Base-by-base conservation (phyloP, 164 flowering plant genomes). In the Chimonanthus praecox region DNA sequence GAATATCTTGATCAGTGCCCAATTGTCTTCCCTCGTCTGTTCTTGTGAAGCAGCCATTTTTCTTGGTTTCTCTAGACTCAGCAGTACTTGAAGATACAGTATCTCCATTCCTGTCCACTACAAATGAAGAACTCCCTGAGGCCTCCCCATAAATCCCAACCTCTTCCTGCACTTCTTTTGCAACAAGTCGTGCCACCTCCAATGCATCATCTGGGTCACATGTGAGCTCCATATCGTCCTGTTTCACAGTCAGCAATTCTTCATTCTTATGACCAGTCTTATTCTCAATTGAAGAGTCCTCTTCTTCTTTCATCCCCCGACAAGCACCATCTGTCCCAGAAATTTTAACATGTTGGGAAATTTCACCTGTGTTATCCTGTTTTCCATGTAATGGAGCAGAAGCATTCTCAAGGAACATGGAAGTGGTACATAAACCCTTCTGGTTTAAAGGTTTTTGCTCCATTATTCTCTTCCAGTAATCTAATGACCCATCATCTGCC, bases 71-170 rank as follows among this genome's bases (percentile, higher is more conserved):
- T 16, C 43, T 46, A 46, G 73, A 71, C 43, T 71, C 73, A 60
- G 73, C 73, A 47, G 64, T 71, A 45, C 67, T 44, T 16, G 47
- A 20, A 16, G 15, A 10, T 18, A 51, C 20, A 18, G 73, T 45
- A 11, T 71, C 51, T 11, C 49, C 18, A 47, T 71, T 46, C 73
- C 45, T 61, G 51, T 71, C 73, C 66, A 21, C 46, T 58, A 21
- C 48, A 58, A 43, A 71, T 47, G 20, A 43, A 61, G 73, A 71
- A 67, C 73, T 71, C 5, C 13, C 60, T 58, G 67, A 62, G 7
- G 66, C 73, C 73, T 71, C 73, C 50, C 73, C 61, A 16, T 71
- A 71, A 60, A 71, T 71, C 15, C 66, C 73, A 10, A 71, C 67
- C 51, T 71, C 73, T 7, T 60, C 11, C 73, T 71, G 67, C 18